Base-by-base conservation (phyloP, 139 green algal genomes). In the Limnomonas spitsbergensis region DNA sequence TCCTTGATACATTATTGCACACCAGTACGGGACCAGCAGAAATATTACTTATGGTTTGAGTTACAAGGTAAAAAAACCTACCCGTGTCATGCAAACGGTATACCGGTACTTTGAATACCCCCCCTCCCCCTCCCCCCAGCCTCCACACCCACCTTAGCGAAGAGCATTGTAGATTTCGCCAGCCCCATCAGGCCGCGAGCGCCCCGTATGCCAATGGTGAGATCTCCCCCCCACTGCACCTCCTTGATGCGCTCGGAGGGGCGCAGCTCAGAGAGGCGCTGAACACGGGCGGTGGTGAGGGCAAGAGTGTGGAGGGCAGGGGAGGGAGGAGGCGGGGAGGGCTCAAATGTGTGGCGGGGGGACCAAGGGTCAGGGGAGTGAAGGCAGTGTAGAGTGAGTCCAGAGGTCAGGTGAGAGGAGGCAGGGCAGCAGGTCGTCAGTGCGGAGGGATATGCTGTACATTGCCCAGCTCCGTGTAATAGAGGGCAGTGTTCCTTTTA, bases 161-260 rank as follows among this genome's bases (percentile, higher is more conserved):
- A 47, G 7, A 74, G 68, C 34, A n/a, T n/a, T 20, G 29, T 53
- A 4, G 29, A 26, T 32, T 74, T 74, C 29, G 24, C 35, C 4
- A 53, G 20, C 29, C 68, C 29, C 68, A 42, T 26, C 77, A 82
- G 47, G 3, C 72, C 81, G 3, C 70, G 47, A 3, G 69, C 72
- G 20, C 39, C 56, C n/a, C 40, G 32, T 31, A 83, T 53, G 39
- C 47, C 67, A 7, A 86, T 73, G 40, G 77, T 74, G 27, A 80
- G 54, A n/a, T 69, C 47, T 37, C 42, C 73, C 20, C 42, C 73
- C 32, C 14, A 69, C 32, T 40, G 42, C 9, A 73, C 37, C 31
- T 78, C 73, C 68, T 47, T 70, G 7, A 70, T 24, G 7, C 6
- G 27, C 29, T 32, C 24, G 27, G 4, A 7, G 29, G 7, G n/a